Evolutionary conservation across 805 yeast genomes (phyloP), one percentile per base, ranked within the genome.

Genomic region (Metschnikowia anglica): DNA sequence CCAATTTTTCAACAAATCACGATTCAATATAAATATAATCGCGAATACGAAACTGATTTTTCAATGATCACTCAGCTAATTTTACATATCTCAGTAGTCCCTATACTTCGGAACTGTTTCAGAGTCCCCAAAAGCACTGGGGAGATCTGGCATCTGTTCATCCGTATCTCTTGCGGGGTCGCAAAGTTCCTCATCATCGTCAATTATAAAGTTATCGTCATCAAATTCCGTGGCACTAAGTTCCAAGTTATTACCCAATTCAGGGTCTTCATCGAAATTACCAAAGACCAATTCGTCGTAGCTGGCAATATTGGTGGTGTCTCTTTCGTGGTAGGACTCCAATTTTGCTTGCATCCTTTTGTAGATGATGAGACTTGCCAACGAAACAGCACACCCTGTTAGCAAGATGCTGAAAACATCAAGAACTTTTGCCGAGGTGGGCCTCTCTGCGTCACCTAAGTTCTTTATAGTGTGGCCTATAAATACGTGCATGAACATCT

Each of bases 381-480:
- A 46, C 0, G 75, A 64, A 5, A 88, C 73, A 0, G 85, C 78
- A 0, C 61, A 33, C 3, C 67, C 68, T 0, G 97, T 80, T 3
- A 84, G 48, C 0, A 78, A 3, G 1, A 89, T 77, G 37, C 89
- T 77, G 1, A 80, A 19, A 2, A 84, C 40, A 58, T 88, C 91
- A 7, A 85, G 66, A n/a, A 83, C 32, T 54, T 76, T 76, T 2
- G 83, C 68, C 1, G 71, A 56, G 3, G 69, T 47, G 28, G 81
- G 76, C 27, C 76, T 74, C 2, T 74, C 63, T 12, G 56, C 63
- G 40, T 79, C 78, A 2, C 93, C 91, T 39, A 90, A 66, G 33
- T 77, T 77, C 45, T 81, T 85, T 26, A 90, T 58, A 44, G 87
- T 81, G 39, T 80, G 74, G 5, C 97, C 97, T 26, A 88, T 76